Conservation (phyloP, 2,329 filamentous ascomycete species). For the Colletotrichum sp. region DNA sequence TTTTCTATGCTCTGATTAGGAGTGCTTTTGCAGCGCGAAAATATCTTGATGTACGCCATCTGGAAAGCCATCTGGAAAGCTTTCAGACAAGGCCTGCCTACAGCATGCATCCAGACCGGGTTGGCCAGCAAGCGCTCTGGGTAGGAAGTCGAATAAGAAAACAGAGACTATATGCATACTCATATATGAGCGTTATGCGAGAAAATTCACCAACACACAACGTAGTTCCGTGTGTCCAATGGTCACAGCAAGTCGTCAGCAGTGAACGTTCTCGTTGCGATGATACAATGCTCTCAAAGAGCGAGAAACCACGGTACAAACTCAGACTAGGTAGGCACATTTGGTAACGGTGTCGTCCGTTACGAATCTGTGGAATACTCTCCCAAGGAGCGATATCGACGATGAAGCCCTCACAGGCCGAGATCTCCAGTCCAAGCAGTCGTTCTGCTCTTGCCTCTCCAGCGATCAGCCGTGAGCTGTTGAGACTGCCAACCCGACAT, state of each 20-base stretch:
- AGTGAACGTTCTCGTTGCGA: not conserved
- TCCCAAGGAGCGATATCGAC: not conserved
- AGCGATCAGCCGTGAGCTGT: not conserved
- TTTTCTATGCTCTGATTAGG: no score
- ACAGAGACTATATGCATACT: not conserved
- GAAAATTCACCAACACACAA: not conserved
- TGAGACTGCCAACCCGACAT: not conserved
- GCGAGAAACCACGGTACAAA: not conserved
- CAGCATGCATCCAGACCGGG: not conserved
- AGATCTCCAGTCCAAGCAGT: not conserved
- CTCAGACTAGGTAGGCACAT: not conserved
- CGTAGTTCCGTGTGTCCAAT: fast-evolving
- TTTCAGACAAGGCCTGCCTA: no score
- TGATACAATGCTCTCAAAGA: not conserved
- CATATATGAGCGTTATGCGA: not conserved
- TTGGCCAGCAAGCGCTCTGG: not conserved
- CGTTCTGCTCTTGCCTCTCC: not conserved
- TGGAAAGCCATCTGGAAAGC: no score
- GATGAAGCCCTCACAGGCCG: not conserved
- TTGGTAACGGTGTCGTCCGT: not conserved
- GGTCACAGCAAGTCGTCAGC: no score
- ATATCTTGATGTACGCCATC: fast-evolving
- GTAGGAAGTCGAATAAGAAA: fast-evolving
- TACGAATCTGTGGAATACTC: not conserved
- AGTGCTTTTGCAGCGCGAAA: not conserved